phyloP scores from a whole-genome alignment of 2,329 filamentous ascomycete species.

The Aspergillus japonicus region DNA sequence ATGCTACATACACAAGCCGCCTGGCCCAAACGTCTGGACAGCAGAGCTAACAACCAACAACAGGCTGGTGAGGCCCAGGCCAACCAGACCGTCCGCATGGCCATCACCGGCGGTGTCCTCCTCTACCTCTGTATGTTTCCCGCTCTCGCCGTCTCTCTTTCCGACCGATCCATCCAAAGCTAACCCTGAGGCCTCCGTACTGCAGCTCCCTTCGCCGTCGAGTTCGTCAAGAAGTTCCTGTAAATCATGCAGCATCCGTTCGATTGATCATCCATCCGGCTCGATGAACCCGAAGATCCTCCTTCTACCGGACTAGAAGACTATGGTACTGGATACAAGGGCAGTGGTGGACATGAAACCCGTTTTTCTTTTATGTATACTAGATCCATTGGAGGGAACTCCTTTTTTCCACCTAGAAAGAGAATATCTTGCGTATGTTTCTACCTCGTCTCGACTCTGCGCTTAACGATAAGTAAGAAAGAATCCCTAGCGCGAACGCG shows the following conservation, averaged over 20 bases:
- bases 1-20: no score
- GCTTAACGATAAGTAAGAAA: background rate
- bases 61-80: conserved; percentile 56
- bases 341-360: background rate
- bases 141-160: background rate
- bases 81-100: conserved; percentile 54
- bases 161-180: background rate
- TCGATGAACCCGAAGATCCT: background rate
- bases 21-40: background rate
- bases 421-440: background rate
- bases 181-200: background rate
- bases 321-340: background rate
- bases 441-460: background rate
- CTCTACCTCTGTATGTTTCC: conserved; percentile 60
- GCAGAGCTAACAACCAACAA: conserved; percentile 10
- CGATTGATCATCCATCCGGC: background rate
- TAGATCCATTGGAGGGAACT: background rate
- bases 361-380: background rate
- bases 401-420: background rate
- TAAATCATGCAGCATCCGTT: conserved; percentile 27
- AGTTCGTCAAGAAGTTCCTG: conserved; percentile 49
- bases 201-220: conserved; percentile 50
- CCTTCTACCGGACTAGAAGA: background rate
- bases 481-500: background rate
- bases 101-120: conserved; percentile 53